These are phyloP conservation scores for Poa pratensis DNA, from an alignment of 176 grass and related monocot species.

Conservation along the genomic window DNA sequence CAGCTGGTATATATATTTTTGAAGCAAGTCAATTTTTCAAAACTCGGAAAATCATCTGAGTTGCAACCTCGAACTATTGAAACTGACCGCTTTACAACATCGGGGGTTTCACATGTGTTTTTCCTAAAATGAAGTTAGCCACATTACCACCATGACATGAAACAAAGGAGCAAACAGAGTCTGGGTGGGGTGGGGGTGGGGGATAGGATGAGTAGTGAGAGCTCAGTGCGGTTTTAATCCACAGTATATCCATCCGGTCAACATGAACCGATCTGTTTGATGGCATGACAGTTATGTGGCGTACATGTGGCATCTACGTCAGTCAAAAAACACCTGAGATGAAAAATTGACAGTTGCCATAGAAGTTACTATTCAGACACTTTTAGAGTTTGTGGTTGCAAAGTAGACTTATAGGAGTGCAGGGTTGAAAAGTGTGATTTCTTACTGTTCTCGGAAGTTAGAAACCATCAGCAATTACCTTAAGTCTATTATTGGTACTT, in stretches of 20 bases:
- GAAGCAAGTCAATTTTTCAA: not conserved
- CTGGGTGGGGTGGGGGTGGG: not conserved
- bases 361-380: not conserved
- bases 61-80: not conserved
- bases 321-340: not conserved
- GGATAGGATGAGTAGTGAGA: not conserved
- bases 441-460: slow-evolving; percentile 31
- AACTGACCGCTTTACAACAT: not conserved
- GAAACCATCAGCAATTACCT: slow-evolving; percentile 56
- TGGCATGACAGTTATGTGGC: not conserved
- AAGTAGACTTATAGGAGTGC: not conserved
- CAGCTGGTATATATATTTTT: not conserved
- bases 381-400: too few relatives aligned
- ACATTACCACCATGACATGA: not conserved
- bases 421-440: slow-evolving; percentile 6
- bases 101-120: not conserved
- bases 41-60: not conserved
- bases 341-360: not conserved
- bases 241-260: not conserved
- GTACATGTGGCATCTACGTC: not conserved
- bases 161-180: not conserved
- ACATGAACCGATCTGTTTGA: not conserved
- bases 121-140: not conserved
- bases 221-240: slow-evolving; percentile 11
- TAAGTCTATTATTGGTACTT: slow-evolving; percentile 46